Percentiles rank a stretch among this genome's conserved stretches.
These are phyloP conservation scores for Coemansia sp. DNA, from an alignment of 192 early-diverging fungal species.

Conservation along the genomic window DNA sequence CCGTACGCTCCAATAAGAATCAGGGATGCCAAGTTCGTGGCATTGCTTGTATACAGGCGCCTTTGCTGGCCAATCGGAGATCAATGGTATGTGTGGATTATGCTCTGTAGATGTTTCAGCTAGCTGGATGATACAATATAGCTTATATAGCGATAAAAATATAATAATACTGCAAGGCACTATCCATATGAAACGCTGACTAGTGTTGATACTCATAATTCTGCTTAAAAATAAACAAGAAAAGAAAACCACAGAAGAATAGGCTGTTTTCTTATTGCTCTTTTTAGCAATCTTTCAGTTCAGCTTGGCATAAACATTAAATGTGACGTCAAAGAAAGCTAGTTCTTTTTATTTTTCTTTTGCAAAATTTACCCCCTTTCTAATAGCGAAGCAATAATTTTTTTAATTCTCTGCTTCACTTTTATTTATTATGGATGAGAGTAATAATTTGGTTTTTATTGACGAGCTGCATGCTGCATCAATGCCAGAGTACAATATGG, in stretches of 20 bases:
- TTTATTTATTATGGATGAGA: not conserved
- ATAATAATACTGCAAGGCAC: not conserved
- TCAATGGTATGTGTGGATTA: no score
- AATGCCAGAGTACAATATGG: not conserved
- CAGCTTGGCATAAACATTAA: not conserved
- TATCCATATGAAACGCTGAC: not conserved
- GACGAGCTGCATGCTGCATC: not conserved
- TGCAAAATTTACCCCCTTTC: not conserved
- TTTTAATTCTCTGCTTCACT: not conserved
- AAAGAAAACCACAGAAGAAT: not conserved
- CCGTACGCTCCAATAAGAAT: not conserved
- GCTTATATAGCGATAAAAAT: not conserved
- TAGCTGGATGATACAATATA: no score
- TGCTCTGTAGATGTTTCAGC: no score
- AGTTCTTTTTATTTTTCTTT: constrained; percentile 2
- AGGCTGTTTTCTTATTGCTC: not conserved
- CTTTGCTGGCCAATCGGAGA: not conserved
- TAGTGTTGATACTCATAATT: not conserved
- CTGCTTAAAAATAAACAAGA: not conserved
- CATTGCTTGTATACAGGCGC: not conserved
- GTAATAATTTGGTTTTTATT: not conserved
- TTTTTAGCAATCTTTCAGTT: not conserved
- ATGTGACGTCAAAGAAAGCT: not conserved
- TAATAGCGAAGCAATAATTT: no score
- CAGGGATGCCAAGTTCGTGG: not conserved